phyloP scores from a whole-genome alignment of 1,284 basidiomycete genomes.

The Vanrija humicola region DNA sequence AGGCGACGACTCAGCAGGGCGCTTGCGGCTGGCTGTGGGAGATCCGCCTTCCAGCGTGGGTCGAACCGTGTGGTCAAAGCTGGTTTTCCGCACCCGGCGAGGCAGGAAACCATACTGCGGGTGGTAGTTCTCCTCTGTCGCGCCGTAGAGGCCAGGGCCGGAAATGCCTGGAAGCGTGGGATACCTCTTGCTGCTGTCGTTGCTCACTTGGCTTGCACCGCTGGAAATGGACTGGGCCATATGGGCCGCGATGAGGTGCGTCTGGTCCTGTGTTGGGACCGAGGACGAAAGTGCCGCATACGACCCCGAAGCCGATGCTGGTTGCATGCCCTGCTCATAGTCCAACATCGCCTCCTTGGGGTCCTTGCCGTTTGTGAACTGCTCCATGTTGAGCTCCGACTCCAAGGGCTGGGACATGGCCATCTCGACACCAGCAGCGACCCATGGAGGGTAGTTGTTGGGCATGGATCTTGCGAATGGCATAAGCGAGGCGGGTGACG shows the following conservation, averaged over 20 bases:
- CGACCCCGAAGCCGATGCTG: conserved; percentile 21
- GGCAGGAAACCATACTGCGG: conserved; percentile 59
- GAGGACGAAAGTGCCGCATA: conserved; percentile 10
- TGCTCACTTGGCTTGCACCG: conserved; percentile 1
- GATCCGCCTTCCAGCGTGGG: conserved; percentile 18
- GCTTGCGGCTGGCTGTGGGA: conserved; percentile 28
- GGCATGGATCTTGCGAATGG: conserved; percentile 24
- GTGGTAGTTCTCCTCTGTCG: conserved; percentile 47
- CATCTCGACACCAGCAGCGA: conserved; percentile 14
- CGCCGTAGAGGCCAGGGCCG: conserved; percentile 42
- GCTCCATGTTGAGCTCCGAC: conserved; percentile 21
- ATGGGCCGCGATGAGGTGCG: conserved; percentile 11
- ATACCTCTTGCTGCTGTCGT: conserved; percentile 7
- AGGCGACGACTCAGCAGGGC: conserved; percentile 45
- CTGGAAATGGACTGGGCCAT: background rate
- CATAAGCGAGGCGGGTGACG: conserved; percentile 13
- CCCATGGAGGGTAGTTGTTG: conserved; percentile 19
- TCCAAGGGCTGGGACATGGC: conserved; percentile 20
- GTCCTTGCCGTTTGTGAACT: conserved; percentile 12
- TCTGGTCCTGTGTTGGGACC: background rate
- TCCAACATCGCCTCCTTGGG: conserved; percentile 11
- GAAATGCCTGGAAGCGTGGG: conserved; percentile 42
- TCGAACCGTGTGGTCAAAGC: conserved; percentile 80
- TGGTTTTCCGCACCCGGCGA: conserved; percentile 80
- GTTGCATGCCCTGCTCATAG: conserved; percentile 20